Conservation (phyloP, 2,329 filamentous ascomycete species). For the Neonectria faginata region DNA sequence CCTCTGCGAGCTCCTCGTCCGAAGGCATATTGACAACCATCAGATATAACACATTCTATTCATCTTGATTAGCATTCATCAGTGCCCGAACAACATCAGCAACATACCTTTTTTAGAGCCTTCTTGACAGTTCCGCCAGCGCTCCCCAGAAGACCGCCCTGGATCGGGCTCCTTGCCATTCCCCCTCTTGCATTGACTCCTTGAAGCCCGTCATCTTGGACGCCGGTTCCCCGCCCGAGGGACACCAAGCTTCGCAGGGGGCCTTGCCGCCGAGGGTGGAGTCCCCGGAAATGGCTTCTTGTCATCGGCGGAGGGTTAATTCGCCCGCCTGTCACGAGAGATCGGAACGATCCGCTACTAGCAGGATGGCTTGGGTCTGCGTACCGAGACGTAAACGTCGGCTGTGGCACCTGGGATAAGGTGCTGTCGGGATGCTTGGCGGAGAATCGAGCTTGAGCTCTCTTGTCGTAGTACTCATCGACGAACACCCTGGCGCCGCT, state of each 20-base stretch:
- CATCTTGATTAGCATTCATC: neutral
- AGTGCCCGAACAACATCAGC: too few species aligned
- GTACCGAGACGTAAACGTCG: conserved; percentile 27
- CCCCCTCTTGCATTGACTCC: neutral
- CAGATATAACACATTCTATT: conserved; percentile 34
- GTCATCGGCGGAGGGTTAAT: conserved; percentile 30
- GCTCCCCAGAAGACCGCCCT: neutral
- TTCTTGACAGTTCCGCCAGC: conserved; percentile 15
- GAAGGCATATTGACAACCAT: conserved; percentile 36
- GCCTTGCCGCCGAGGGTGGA: neutral
- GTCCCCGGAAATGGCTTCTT: neutral
- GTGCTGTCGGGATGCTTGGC: conserved; percentile 17
- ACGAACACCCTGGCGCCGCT: conserved; percentile 12
- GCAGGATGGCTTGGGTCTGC: conserved; percentile 33
- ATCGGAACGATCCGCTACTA: conserved; percentile 32
- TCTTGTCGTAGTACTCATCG: conserved; percentile 26
- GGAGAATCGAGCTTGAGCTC: conserved; percentile 22
- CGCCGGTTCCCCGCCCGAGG: neutral
- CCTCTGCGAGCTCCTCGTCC: conserved; percentile 29
- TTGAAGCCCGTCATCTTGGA: neutral
- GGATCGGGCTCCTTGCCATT: neutral
- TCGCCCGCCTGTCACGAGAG: conserved; percentile 30
- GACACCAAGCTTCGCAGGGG: neutral
- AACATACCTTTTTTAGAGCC: conserved; percentile 18
- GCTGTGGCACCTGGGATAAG: conserved; percentile 2